Percentiles rank a stretch among this genome's conserved stretches.
These are phyloP conservation scores for Botryococcus braunii DNA, from an alignment of 163 green algal species.

Conservation along the genomic window DNA sequence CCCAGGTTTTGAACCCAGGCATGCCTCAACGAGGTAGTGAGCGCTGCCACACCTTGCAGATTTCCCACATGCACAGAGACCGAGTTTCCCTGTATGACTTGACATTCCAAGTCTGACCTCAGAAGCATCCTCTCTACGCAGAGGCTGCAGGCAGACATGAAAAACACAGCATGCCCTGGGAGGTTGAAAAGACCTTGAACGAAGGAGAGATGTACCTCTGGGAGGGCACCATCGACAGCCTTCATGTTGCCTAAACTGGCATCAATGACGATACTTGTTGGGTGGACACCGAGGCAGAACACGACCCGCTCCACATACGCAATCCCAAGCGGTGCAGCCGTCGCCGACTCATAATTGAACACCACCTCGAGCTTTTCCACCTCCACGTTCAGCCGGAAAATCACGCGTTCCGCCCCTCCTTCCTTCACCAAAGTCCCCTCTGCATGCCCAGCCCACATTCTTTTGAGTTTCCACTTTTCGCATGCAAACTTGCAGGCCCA, in stretches of 20 bases:
- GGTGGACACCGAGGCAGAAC: slow-evolving; percentile 37
- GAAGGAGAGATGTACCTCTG: slow-evolving; percentile 19
- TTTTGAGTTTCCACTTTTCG: too few species aligned
- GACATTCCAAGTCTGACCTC: too few species aligned
- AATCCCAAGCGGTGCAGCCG: slow-evolving; percentile 14
- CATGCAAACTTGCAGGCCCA: too few species aligned
- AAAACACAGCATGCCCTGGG: too few species aligned
- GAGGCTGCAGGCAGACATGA: too few species aligned
- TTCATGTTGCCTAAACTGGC: slow-evolving; percentile 29
- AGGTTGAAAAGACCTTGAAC: background rate
- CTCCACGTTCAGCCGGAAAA: slow-evolving; percentile 32
- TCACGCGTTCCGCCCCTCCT: slow-evolving; percentile 17
- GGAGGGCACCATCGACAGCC: slow-evolving; percentile 29
- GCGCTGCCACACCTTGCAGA: too few species aligned
- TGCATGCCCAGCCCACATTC: background rate
- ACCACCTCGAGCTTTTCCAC: slow-evolving; percentile 36
- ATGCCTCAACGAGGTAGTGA: too few species aligned
- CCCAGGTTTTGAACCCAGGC: too few species aligned
- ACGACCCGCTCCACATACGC: slow-evolving; percentile 18
- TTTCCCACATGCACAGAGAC: too few species aligned
- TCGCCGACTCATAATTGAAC: slow-evolving; percentile 38
- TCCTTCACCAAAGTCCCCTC: slow-evolving; percentile 3
- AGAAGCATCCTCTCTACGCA: too few species aligned
- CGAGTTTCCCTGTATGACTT: too few species aligned
- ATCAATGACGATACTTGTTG: slow-evolving; percentile 16